A percentile compares a stretch with the other conserved stretches of the same genome.
phyloP scores from a whole-genome alignment of 1,139 yeast genomes.

The Candida frijolesensis region DNA sequence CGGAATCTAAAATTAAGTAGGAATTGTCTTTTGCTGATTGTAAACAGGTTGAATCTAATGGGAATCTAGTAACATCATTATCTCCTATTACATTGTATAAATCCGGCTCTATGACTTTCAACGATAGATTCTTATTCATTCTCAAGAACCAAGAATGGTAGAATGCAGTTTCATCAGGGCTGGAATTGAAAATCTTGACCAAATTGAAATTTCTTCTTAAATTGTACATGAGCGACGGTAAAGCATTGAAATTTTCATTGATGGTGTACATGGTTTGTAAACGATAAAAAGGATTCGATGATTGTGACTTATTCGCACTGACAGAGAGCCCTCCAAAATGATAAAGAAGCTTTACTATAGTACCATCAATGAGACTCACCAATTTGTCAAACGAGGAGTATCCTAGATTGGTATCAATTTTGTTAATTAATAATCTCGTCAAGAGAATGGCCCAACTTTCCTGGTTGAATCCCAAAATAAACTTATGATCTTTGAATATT shows the following conservation, averaged over 20 bases:
- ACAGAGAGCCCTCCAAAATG: conserved; percentile 35
- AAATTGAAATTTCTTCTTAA: conserved; percentile 39
- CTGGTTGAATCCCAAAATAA: conserved; percentile 35
- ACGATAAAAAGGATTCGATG: conserved; percentile 26
- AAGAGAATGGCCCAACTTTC: conserved; percentile 33
- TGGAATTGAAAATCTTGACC: conserved; percentile 39
- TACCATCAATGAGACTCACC: conserved; percentile 27
- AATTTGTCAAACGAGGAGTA: conserved; percentile 35
- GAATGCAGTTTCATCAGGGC: conserved; percentile 48
- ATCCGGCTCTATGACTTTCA: conserved; percentile 30
- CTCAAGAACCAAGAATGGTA: conserved; percentile 36
- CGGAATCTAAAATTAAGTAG: conserved; percentile 34
- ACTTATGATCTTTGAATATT: conserved; percentile 28
- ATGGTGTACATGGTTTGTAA: conserved; percentile 23
- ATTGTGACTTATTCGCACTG: conserved; percentile 9
- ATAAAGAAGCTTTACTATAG: conserved; percentile 29
- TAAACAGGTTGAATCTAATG: conserved; percentile 25
- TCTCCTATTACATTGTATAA: conserved; percentile 20
- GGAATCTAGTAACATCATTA: conserved; percentile 11
- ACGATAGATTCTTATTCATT: conserved; percentile 20
- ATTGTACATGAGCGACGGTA: conserved; percentile 34
- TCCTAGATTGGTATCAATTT: conserved; percentile 39
- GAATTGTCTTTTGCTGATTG: conserved; percentile 13
- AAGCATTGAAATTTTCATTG: conserved; percentile 26
- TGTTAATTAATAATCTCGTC: conserved; percentile 33